Evolutionary conservation across 2,329 filamentous ascomycete species (phyloP).

Genomic region (Catunica adiposa): DNA sequence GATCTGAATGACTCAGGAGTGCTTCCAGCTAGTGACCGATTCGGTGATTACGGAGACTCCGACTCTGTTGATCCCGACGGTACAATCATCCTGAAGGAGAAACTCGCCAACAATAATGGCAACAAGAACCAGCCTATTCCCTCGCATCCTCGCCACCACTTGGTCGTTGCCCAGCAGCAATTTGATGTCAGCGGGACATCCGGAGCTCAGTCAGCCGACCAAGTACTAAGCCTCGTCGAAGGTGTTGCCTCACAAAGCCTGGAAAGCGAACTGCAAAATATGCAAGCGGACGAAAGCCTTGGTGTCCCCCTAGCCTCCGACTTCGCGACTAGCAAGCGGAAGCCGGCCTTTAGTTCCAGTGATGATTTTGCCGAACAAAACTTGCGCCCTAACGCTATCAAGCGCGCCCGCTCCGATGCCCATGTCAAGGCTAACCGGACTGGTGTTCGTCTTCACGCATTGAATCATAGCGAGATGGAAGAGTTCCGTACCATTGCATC

Average conservation of each 20-base stretch:
- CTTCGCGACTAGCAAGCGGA: constrained; percentile 38
- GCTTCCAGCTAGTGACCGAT: neutral
- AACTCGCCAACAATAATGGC: constrained; percentile 15
- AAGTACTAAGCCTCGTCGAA: constrained; percentile 34
- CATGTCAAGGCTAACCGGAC: neutral
- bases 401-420: constrained; percentile 36
- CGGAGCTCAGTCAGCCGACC: constrained; percentile 27
- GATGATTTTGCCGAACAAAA: constrained; percentile 30
- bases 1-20: constrained; percentile 8
- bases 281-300: neutral
- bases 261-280: constrained; percentile 16
- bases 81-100: constrained; percentile 16
- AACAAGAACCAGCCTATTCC: neutral
- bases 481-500: constrained; percentile 32
- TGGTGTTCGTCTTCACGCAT: constrained; percentile 15
- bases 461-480: constrained; percentile 21
- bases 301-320: constrained; percentile 17
- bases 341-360: constrained; percentile 33
- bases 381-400: constrained; percentile 24
- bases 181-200: constrained; percentile 8
- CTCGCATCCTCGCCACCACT: neutral
- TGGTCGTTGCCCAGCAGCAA: neutral
- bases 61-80: constrained; percentile 17
- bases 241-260: constrained; percentile 40
- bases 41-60: constrained; percentile 18